phyloP scores from a whole-genome alignment of 228 moss, liverwort and hornwort species.

The Sphagnum fallax region DNA sequence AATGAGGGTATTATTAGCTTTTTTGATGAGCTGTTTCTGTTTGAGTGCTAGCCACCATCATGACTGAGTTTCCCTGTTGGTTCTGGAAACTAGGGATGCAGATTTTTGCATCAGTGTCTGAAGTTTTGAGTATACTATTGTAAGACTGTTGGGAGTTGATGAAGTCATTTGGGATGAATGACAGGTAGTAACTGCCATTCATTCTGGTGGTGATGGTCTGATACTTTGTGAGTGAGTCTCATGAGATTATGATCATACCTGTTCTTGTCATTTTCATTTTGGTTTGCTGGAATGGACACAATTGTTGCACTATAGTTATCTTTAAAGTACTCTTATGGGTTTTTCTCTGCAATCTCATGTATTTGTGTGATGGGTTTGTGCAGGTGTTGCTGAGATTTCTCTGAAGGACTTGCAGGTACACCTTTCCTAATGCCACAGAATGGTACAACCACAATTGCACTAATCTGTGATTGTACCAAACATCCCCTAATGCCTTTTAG shows the following conservation, averaged over 20 bases:
- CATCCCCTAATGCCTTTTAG: neutral
- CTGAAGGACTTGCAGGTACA: slow-evolving; percentile 30
- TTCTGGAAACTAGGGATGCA: too few relatives aligned
- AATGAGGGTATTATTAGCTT: too few relatives aligned
- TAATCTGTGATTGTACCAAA: neutral
- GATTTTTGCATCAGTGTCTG: too few relatives aligned
- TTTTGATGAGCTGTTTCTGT: too few relatives aligned
- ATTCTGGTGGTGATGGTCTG: neutral
- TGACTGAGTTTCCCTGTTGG: too few relatives aligned
- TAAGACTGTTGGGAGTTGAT: neutral
- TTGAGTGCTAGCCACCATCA: too few relatives aligned
- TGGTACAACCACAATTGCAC: neutral
- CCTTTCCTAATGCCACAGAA: slow-evolving; percentile 2
- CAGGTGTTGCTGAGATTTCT: slow-evolving; percentile 40
- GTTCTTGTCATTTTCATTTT: too few relatives aligned
- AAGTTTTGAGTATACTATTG: too few relatives aligned
- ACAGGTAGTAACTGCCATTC: neutral
- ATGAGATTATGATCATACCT: neutral
- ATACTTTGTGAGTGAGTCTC: neutral
- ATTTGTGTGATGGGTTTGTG: neutral
- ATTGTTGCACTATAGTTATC: slow-evolving; percentile 21
- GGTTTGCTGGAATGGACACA: neutral
- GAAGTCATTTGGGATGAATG: neutral
- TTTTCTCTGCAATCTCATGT: neutral
- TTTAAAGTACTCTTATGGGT: slow-evolving; percentile 28